Evolutionary conservation across 495 filamentous ascomycete genomes (phyloP).

Genomic region (Jackrogersella multiformis): DNA sequence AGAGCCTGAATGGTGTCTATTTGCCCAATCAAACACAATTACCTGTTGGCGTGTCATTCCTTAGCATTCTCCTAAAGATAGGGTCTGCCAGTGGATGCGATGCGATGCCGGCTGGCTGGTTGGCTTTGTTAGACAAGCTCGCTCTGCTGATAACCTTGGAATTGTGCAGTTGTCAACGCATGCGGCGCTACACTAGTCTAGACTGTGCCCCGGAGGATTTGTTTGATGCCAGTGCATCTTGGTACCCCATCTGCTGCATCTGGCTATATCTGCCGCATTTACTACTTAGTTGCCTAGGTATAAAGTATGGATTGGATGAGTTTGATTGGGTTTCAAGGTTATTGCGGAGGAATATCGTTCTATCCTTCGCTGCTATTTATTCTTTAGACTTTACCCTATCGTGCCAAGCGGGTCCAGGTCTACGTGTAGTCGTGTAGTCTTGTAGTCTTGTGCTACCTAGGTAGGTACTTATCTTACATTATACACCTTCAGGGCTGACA

Average conservation of each 20-base stretch:
- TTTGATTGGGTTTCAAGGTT: no score
- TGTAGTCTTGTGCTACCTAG: not conserved
- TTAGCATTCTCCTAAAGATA: conserved; percentile 18
- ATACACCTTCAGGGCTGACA: not conserved
- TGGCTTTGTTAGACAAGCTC: conserved; percentile 16
- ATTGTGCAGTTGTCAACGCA: conserved; percentile 15
- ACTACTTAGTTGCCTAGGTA: no score
- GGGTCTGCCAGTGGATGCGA: conserved; percentile 19
- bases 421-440: no score
- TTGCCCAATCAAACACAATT: conserved; percentile 28
- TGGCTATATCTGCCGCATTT: no score
- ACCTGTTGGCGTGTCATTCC: conserved; percentile 27
- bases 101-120: no score
- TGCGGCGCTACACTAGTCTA: conserved; percentile 24
- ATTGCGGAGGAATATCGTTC: no score
- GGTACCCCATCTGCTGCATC: not conserved
- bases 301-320: no score
- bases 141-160: conserved; percentile 22
- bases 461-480: conserved; percentile 7
- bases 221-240: conserved; percentile 1
- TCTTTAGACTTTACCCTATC: conserved; percentile 30
- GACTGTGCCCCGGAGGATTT: conserved; percentile 12
- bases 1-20: conserved; percentile 26
- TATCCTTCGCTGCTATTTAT: conserved; percentile 2
- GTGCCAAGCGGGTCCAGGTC: conserved; percentile 37